Base-by-base conservation (phyloP, 345 rosid species). In the Eucalyptus virginea region DNA sequence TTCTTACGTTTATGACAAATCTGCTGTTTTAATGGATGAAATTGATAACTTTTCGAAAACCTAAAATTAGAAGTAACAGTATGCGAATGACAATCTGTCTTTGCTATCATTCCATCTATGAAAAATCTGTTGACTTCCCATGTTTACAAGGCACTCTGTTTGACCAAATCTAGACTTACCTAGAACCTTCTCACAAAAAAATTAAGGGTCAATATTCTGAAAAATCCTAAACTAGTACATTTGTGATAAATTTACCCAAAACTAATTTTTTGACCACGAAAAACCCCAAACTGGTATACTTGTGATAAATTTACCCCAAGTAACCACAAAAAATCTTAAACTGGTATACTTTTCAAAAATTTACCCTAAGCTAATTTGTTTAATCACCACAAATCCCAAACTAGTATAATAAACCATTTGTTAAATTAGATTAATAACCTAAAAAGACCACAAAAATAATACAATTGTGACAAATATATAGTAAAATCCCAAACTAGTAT, bases 191-290 rank as follows among this genome's bases (percentile, higher is more conserved):
- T 24, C 1, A 6, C 24, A 0, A 56, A 56, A 56, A 56, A 24
- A 56, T 24, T 24, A 24, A 56, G 5, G 2, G 2, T 56, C 2
- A 56, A 56, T 24, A 56, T 10, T 11, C 0, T 56, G 0, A 56
- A 24, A 56, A 56, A 24, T 1, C 14, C 0, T 24, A 56, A 56
- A 56, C 0, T 10, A 0, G 3, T 23, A 56, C 3, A 24, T 5
- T 0, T 24, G 1, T 9, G 13, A 56, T 9, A 24, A 56, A 56
- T 56, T 24, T 24, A 56, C 0, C 1, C 0, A 9, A 56, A 54
- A 56, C 0, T 56, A 56, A 24, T 56, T 24, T 56, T 56, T 56
- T 56, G 2, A 56, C 0, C 0, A 10, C 0, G 2, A 56, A 56
- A 24, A 56, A 56, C 0, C 3, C 1, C 0, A 56, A 56, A 23